These are phyloP conservation scores for Juncus inflexus DNA, from an alignment of 176 grass and related monocot genomes.

Conservation along the genomic window DNA sequence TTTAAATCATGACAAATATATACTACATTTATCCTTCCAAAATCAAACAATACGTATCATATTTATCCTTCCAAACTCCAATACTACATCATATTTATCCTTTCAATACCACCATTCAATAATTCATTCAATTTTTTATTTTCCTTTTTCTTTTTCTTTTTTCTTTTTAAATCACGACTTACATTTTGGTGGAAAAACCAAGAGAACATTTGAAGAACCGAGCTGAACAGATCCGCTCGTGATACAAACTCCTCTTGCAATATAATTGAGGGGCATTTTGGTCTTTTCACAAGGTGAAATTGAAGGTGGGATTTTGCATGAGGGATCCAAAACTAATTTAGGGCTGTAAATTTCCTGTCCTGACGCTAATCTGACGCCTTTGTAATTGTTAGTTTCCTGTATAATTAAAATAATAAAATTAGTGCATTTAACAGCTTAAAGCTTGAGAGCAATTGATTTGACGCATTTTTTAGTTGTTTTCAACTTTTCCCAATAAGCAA, in stretches of 20 bases:
- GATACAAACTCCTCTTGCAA: constrained; percentile 84
- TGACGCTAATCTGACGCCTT: constrained; percentile 80
- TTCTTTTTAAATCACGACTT: constrained; percentile 9
- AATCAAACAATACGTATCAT: too few relatives aligned
- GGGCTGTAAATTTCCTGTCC: constrained; percentile 81
- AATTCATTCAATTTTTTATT: too few relatives aligned
- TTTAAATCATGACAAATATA: too few relatives aligned
- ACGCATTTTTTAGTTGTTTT: too few relatives aligned
- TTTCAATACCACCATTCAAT: too few relatives aligned
- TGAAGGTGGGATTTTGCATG: constrained; percentile 60
- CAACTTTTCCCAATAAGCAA: too few relatives aligned
- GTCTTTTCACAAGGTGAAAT: constrained; percentile 30
- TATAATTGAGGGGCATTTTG: constrained; percentile 31
- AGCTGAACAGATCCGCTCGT: constrained; percentile 48
- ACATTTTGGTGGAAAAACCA: constrained; percentile 98
- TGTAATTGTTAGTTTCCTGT: constrained; percentile 58
- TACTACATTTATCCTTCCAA: too few relatives aligned
- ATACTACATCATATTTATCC: too few relatives aligned
- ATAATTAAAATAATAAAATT: constrained; percentile 8
- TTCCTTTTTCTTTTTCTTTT: too few relatives aligned
- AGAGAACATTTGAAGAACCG: constrained; percentile 61
- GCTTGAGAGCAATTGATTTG: too few relatives aligned
- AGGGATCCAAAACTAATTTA: constrained; percentile 67
- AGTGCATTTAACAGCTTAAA: not conserved
- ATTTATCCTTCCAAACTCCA: too few relatives aligned